A percentile compares a stretch with the other conserved stretches of the same genome.
phyloP scores from a whole-genome alignment of 495 filamentous ascomycete species.

The Tetracladium marchalianum region DNA sequence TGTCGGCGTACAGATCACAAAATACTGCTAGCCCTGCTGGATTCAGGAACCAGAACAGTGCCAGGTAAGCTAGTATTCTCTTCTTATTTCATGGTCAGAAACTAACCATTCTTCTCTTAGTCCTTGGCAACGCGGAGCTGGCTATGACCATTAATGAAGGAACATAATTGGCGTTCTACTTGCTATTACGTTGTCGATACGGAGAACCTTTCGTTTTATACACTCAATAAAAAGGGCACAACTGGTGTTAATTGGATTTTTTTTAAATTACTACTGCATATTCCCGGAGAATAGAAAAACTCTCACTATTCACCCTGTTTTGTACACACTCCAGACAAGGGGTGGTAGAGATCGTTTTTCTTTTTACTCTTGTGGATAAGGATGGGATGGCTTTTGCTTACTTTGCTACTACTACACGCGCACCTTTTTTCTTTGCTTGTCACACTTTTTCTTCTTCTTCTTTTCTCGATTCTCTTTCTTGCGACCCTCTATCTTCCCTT shows the following conservation, averaged over 20 bases:
- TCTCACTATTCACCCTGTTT: too few species aligned
- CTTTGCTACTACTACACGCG: too few species aligned
- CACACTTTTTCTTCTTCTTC: too few species aligned
- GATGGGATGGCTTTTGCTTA: too few species aligned
- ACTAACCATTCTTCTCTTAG: slow-evolving; percentile 24
- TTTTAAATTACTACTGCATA: not conserved
- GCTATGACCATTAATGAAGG: slow-evolving; percentile 34
- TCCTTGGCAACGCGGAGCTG: slow-evolving; percentile 45
- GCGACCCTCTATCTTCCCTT: too few species aligned
- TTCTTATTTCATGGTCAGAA: not conserved
- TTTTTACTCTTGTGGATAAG: too few species aligned
- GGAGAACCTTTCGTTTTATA: slow-evolving; percentile 1
- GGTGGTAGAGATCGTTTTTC: too few species aligned
- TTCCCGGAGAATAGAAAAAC: too few species aligned
- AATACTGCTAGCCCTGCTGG: slow-evolving; percentile 25
- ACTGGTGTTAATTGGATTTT: slow-evolving; percentile 20
- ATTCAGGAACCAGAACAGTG: slow-evolving; percentile 30
- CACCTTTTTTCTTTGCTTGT: too few species aligned
- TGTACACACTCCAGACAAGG: too few species aligned
- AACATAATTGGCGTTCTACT: slow-evolving; percentile 18
- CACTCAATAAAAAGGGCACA: slow-evolving; percentile 6
- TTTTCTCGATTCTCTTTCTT: too few species aligned
- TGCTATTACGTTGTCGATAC: too few species aligned
- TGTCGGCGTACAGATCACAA: slow-evolving; percentile 23
- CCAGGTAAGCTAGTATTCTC: slow-evolving; percentile 32